A percentile compares a stretch with the other conserved stretches of the same genome.
Conservation (phyloP, 257 asterid species). For the Agastache rugosa region DNA sequence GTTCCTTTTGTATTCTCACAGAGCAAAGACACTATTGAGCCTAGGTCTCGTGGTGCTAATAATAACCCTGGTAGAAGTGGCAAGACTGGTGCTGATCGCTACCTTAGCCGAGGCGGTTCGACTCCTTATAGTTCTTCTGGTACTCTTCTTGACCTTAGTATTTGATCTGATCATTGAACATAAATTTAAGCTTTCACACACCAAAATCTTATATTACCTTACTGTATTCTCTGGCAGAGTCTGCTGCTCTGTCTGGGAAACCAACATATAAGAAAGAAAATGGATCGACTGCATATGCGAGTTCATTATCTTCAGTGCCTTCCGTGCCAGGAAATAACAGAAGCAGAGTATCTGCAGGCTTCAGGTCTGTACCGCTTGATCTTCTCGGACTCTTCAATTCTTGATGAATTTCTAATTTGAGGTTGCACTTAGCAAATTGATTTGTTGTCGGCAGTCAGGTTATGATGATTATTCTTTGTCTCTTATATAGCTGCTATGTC, state of each 20-base stretch:
- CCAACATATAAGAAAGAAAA: constrained; percentile 68
- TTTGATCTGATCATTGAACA: neutral
- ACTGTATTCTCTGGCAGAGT: constrained; percentile 47
- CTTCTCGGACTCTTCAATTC: neutral
- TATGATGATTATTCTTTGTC: neutral
- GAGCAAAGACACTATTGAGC: constrained; percentile 79
- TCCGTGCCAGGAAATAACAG: constrained; percentile 49
- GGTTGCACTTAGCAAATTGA: constrained; percentile 14
- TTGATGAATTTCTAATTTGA: constrained; percentile 19
- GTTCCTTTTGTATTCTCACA: constrained; percentile 43
- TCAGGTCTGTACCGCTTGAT: constrained; percentile 49
- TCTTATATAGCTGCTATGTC: constrained; percentile 14
- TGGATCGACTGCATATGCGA: constrained; percentile 52
- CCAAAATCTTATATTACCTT: constrained; percentile 16
- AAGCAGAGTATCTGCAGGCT: constrained; percentile 54
- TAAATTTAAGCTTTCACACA: constrained; percentile 1
- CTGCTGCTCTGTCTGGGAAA: constrained; percentile 57
- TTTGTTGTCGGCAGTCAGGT: neutral
- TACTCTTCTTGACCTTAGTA: constrained; percentile 35
- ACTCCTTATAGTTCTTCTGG: constrained; percentile 61
- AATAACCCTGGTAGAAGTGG: constrained; percentile 61
- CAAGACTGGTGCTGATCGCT: constrained; percentile 66
- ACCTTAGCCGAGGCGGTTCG: constrained; percentile 62
- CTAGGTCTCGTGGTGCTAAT: constrained; percentile 68
- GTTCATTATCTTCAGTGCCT: constrained; percentile 49